Base-by-base conservation (phyloP, 176 grass and related monocot genomes). In the Sorghum bicolor region DNA sequence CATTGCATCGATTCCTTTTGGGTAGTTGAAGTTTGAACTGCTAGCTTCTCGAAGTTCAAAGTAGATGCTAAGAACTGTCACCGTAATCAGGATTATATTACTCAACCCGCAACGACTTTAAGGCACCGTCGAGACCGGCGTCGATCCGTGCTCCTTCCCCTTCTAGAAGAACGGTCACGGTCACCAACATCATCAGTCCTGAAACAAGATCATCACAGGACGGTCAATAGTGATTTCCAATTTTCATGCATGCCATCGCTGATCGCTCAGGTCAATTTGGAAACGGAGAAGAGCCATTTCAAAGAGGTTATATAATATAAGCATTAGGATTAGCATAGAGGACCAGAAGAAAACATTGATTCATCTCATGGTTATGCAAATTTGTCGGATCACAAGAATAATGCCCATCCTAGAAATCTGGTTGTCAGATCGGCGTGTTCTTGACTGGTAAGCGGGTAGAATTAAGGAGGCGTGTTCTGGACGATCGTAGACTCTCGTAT, bases 91-190 rank as follows among this genome's bases (percentile, higher is more conserved):
- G 22, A 58, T 8, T 58, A 58, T n/a, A 4, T n/a, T 58, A 58
- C 26, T 50, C 9, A 14, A 22, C 63, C 30, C 60, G 1, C 72
- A 67, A 73, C 72, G 76, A 73, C 43, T 70, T 83, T 47, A 17
- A 39, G 57, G 31, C 2, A n/a, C 29, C 24, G 7, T 48, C 32
- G 53, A 72, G n/a, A 80, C 67, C n/a, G 55, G 76, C 58, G 11
- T 12, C 32, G 5, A 6, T 67, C 9, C 20, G 12, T 47, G 72
- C 16, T 79, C 28, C 33, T 39, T 58, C 31, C 25, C 76, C 73
- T 60, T 84, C 73, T 60, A 85, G 66, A 73, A 80, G 67, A 67
- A 64, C 4, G 40, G 55, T 74, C 73, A 80, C n/a, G 20, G 53
- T 80, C 31, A 19, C 47, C 74, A 57, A 53, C 26, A 76, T 22